A percentile compares a stretch with the other conserved stretches of the same genome.
Evolutionary conservation across 441 rosid genomes (phyloP).

Genomic region (Gossypium davidsonii): DNA sequence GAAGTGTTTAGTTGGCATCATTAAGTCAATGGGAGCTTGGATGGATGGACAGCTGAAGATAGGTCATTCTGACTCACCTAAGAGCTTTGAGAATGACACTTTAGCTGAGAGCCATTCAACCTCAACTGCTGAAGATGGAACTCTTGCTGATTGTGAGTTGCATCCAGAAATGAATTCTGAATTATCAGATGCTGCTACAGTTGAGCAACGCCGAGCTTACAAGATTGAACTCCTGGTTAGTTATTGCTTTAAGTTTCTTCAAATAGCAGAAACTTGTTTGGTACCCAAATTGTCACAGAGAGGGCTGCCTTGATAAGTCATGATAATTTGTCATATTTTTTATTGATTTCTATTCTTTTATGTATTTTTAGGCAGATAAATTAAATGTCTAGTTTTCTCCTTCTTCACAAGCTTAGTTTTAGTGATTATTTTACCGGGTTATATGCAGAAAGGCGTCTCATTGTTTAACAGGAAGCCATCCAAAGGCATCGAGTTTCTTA

Average conservation of each 20-base stretch:
- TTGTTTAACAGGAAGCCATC: slow-evolving; percentile 91
- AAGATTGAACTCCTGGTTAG: slow-evolving; percentile 93
- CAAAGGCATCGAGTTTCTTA: slow-evolving; percentile 87
- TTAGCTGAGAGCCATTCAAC: slow-evolving; percentile 42
- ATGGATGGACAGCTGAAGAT: slow-evolving; percentile 78
- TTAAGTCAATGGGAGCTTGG: slow-evolving; percentile 92
- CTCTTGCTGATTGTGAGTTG: slow-evolving; percentile 53
- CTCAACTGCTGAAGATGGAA: slow-evolving; percentile 60
- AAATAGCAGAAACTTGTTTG: not conserved
- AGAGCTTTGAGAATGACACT: slow-evolving; percentile 50
- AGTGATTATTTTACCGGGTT: slow-evolving; percentile 34
- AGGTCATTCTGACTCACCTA: slow-evolving; percentile 50
- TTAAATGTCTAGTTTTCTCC: not conserved
- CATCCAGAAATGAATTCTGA: slow-evolving; percentile 65
- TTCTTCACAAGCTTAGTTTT: slow-evolving; percentile 11
- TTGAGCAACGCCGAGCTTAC: slow-evolving; percentile 91
- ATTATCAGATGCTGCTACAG: slow-evolving; percentile 71
- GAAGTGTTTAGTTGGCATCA: slow-evolving; percentile 82
- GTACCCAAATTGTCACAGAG: not conserved
- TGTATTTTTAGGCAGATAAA: slow-evolving; percentile 1
- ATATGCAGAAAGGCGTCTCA: slow-evolving; percentile 81
- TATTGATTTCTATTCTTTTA: not conserved
- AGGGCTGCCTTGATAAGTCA: not conserved
- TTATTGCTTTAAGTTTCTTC: slow-evolving; percentile 10
- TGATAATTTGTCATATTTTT: not conserved